Percentiles rank a stretch among this genome's conserved stretches.
phyloP scores from a whole-genome alignment of 1,284 basidiomycete species.

The Puccinia brachypodii region DNA sequence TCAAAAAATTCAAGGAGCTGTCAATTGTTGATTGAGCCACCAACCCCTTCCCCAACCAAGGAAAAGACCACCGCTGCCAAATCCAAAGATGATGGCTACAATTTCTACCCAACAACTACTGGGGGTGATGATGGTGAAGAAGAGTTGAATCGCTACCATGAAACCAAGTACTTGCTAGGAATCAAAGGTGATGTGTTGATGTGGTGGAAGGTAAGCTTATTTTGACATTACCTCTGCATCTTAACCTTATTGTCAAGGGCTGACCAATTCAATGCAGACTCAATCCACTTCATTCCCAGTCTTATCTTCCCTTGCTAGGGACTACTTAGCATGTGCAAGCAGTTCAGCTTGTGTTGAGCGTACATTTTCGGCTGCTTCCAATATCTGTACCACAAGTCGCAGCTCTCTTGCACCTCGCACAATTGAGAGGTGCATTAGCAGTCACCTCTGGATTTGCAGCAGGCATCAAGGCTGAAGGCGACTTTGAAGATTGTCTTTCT shows the following conservation, averaged over 20 bases:
- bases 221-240: neutral
- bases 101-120: neutral
- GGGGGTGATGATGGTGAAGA: neutral
- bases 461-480: neutral
- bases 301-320: neutral
- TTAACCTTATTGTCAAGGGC: neutral
- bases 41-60: neutral
- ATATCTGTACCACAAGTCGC: neutral
- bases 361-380: neutral
- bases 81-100: neutral
- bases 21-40: neutral
- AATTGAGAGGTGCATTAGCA: constrained; percentile 15
- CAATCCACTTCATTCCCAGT: neutral
- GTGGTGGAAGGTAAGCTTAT: neutral
- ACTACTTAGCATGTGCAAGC: neutral
- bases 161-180: neutral
- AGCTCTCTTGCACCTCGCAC: neutral
- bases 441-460: constrained; percentile 4
- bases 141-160: neutral
- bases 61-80: neutral
- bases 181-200: constrained; percentile 5
- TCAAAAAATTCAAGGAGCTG: neutral
- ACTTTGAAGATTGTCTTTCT: neutral
- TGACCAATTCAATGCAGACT: neutral
- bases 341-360: neutral